Base-by-base conservation (phyloP, 2,329 filamentous ascomycete genomes). In the Paraphoma chrysanthemicola region DNA sequence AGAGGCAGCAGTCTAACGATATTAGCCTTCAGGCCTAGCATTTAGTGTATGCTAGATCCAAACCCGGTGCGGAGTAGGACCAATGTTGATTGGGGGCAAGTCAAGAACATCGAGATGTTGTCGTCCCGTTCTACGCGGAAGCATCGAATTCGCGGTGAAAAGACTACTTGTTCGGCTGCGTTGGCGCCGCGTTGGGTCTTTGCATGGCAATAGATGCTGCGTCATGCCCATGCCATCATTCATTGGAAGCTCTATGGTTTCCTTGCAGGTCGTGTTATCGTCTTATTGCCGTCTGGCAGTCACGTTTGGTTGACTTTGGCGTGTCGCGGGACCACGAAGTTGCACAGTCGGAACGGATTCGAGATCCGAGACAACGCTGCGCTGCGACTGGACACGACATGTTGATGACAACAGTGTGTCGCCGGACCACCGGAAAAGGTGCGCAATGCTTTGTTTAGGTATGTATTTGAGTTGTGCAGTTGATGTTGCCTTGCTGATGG, bases 371-470 rank as follows among this genome's bases (percentile, higher is more conserved):
- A 60, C 55, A 53, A 64, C 54, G 56, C 54, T 63, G 66, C 60
- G 58, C 58, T 64, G 57, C 54, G 57, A 67, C 59, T 63, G 53
- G 54, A 57, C 58, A 63, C 59, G 31, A 44, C 62, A 57, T 50
- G 31, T 36, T 36, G 51, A 46, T 54, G 30, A 44, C 48, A 43
- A 49, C 48, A 47, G 18, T 18, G 31, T 18, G 17, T 12, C 33
- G 23, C n/a, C 17, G 29, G 17, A 38, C 12, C n/a, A 9, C 18
- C 18, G 31, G 23, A 18, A 30, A 16, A 30, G 2, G 33, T 14
- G 33, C 33, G 10, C 33, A 14, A 14, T 36, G 14, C 6, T 36
- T 14, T 23, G 23, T 44, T 44, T 28, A 8, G 17, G 6, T 11
- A 44, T 44, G 17, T 12, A 46, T 30, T 45, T 45, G 39, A 17